phyloP scores from a whole-genome alignment of 148 eudicot species.

The Spergularia bocconei region DNA sequence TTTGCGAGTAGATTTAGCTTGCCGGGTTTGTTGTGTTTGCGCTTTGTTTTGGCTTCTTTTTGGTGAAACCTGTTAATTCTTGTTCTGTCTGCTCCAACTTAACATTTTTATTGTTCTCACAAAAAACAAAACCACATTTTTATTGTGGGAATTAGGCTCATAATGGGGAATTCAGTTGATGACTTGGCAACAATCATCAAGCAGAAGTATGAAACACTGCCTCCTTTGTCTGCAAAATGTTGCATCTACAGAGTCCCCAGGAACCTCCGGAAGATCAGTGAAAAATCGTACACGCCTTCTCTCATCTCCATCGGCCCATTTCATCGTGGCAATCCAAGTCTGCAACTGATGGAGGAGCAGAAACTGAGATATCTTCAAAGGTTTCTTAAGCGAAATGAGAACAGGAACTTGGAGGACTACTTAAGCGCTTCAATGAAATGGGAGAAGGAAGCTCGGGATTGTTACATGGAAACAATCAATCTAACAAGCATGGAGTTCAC shows the following conservation, averaged over 20 bases:
- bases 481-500: constrained; percentile 32
- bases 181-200: constrained; percentile 26
- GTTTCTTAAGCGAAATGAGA: constrained; percentile 23
- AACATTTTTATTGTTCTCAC: too few relatives aligned
- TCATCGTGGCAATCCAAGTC: constrained; percentile 17
- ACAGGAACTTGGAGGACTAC: constrained; percentile 29
- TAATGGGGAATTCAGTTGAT: constrained; percentile 32
- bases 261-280: constrained; percentile 35
- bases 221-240: constrained; percentile 35
- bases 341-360: constrained; percentile 26
- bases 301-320: constrained; percentile 38
- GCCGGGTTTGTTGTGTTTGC: too few relatives aligned
- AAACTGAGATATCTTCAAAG: constrained; percentile 28
- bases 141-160: background rate
- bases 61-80: too few relatives aligned
- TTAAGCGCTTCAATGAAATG: constrained; percentile 29
- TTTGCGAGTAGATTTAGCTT: too few relatives aligned
- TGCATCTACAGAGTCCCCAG: constrained; percentile 35
- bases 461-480: constrained; percentile 29
- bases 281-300: constrained; percentile 32
- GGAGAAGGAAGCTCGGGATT: constrained; percentile 41
- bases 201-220: constrained; percentile 27
- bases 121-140: too few relatives aligned
- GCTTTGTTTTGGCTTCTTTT: too few relatives aligned
- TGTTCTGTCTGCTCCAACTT: too few relatives aligned